Base-by-base conservation (phyloP, 306 rosid genomes). In the Casuarina equisetifolia region DNA sequence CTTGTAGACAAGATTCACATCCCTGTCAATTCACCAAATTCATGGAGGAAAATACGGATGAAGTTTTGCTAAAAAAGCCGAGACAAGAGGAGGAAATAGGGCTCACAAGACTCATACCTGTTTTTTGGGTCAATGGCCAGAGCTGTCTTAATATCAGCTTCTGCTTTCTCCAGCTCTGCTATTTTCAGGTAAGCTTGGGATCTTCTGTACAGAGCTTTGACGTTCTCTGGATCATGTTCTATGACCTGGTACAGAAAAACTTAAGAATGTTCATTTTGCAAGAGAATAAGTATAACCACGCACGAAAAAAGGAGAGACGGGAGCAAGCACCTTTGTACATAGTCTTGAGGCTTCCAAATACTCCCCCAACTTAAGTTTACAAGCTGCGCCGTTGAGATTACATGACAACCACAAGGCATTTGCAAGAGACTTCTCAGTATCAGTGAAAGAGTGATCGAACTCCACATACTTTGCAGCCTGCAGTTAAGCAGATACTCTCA, bases 151-250 rank as follows among this genome's bases (percentile, higher is more conserved):
- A 89, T 84, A 61, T 91, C 96, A 74, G 68, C 84, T 70, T 91
- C 90, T 9, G 93, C 91, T 77, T 85, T 87, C 77, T 85, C 93
- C 35, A 91, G 81, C 39, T 89, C 90, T 32, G 85, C 84, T 69
- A 85, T 84, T 81, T 81, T 82, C 35, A 85, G 44, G 54, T 82
- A 89, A 67, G 91, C 93, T 76, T 89, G 96, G 16, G 87, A 74
- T 87, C 96, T 76, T 84, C 93, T 87, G 52, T 91, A 91, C 3
- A 91, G 89, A 78, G 93, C 96, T 81, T 91, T 89, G 2, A 91
- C 84, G 78, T 85, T 91, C 17, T 6, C 75, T 52, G 86, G 86
- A 44, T 91, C 93, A 62, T 75, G 59, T 59, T 89, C 82, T 74
- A 89, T 51, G 3, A 87, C 96, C 93, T 91, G 83, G 19, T 54